Base-by-base conservation (phyloP, 1,284 basidiomycete species). In the Polyporus tsugae region DNA sequence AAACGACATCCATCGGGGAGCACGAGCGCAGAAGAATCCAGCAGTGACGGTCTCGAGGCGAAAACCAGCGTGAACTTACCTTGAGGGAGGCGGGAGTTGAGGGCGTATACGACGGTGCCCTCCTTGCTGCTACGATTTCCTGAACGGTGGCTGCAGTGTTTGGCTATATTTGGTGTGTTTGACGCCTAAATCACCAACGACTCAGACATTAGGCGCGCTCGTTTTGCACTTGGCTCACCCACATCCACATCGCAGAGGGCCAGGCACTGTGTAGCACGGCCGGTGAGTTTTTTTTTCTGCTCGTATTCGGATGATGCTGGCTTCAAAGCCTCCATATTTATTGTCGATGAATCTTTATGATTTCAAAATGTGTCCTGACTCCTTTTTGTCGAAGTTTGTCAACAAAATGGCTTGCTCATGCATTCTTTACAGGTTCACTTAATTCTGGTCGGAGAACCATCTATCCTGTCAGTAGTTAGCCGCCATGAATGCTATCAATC, bases 401-500 rank as follows among this genome's bases (percentile, higher is more conserved):
- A 38, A 7, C n/a, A 36, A 22, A 13, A 33, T 60, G 29, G 13
- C 42, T 46, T 59, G 42, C 66, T 71, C 22, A 71, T 64, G 6
- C 49, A 0, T 55, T 55, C 25, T 58, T 25, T 13, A 55, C 52
- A 67, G 36, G n/a, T 19, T 2, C 13, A 17, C 17, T 36, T 39
- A 11, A 5, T 57, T 42, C 35, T 29, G 36, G 42, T 65, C 62
- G 39, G 15, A 42, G 1, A 55, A 39, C 55, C 52, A 33, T 42
- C 62, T 46, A 29, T 64, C 39, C 35, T 70, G 63, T 72, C 39
- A 58, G 66, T 73, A 73, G 66, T 62, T 67, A 68, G 57, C 59
- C 60, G 66, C 55, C 71, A 97, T 97, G 91, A 99, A 99, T 83
- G 95, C 95, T 61, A 96, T 96, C 10, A 92, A 92, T 80, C 91